Evolutionary conservation across 768 basidiomycete species (phyloP), one percentile per base, ranked within the genome.

Genomic region (Serendipita sp.): DNA sequence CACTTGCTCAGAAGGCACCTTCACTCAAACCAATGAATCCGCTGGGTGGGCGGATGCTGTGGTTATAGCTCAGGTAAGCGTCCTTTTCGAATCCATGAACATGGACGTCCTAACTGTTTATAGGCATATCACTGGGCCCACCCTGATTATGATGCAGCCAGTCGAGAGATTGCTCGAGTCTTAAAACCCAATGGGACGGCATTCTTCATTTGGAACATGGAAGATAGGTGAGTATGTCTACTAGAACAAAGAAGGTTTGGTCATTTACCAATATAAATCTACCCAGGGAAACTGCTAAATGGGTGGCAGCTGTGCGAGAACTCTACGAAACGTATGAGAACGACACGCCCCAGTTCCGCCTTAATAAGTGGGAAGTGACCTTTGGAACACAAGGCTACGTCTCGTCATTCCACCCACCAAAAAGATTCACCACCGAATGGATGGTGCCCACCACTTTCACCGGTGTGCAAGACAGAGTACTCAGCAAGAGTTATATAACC

Each of bases 101-200:
- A 34, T 66, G 35, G 64, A 30, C 70, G 24, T 48, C 68, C 28
- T 15, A 47, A 28, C 48, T 68, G 64, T 63, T 70, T 66, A 56
- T 72, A 94, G 85, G 94, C 94, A 15, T 96, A 86, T 73, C 94
- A 97, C 76, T 97, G 94, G 94, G 89, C 88, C 67, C 56, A 60
- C 32, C 86, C 86, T 8, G 82, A 93, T 72, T 86, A 84, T 71
- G 80, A 83, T 53, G 77, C 76, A 63, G 91, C 93, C 0, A 79
- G 82, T 18, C 74, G 74, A 0, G 93, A 96, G 71, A 89, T 95
- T 69, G 79, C 83, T 5, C 83, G 91, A 37, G 82, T 93, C 68
- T 78, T 96, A 58, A 88, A 87, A 70, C 86, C 89, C 0, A 74
- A 75, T n/a, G 90, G 90, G 2, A 73, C 79, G 1, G 79, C 88